Conservation (phyloP, 352 stramenopile genomes). For the Phytophthora syringae region DNA sequence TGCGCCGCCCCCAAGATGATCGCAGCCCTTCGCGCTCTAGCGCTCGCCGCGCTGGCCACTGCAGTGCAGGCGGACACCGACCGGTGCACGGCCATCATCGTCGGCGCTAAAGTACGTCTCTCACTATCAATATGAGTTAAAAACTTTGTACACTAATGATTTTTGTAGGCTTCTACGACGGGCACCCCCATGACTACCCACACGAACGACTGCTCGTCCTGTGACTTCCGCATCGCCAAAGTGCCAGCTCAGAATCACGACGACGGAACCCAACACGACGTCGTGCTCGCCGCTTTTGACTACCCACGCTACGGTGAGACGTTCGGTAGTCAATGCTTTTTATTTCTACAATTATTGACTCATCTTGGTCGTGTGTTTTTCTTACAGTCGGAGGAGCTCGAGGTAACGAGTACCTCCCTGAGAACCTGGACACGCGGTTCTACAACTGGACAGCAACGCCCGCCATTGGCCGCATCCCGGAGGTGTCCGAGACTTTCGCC, state of each 20-base stretch:
- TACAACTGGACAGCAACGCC: constrained; percentile 71
- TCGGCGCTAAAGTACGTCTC: constrained; percentile 66
- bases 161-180: constrained; percentile 62
- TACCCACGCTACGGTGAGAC: constrained; percentile 80
- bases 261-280: constrained; percentile 50
- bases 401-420: constrained; percentile 61
- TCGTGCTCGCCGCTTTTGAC: constrained; percentile 59
- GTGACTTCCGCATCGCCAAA: constrained; percentile 85
- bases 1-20: constrained; percentile 31
- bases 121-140: too few species aligned
- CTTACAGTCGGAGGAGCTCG: constrained; percentile 60
- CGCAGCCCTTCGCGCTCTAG: constrained; percentile 9
- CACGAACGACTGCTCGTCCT: constrained; percentile 84
- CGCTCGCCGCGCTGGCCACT: constrained; percentile 25
- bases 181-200: constrained; percentile 82
- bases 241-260: constrained; percentile 66
- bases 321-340: neutral
- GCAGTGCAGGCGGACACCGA: constrained; percentile 44
- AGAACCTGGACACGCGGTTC: constrained; percentile 75
- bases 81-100: constrained; percentile 81
- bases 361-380: neutral
- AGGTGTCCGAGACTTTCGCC: constrained; percentile 69
- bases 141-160: too few species aligned
- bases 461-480: constrained; percentile 71
- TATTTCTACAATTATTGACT: constrained; percentile 9